Percentiles rank a stretch among this genome's conserved stretches.
Conservation (phyloP, 1,139 yeast species). For the Pichia sp. region DNA sequence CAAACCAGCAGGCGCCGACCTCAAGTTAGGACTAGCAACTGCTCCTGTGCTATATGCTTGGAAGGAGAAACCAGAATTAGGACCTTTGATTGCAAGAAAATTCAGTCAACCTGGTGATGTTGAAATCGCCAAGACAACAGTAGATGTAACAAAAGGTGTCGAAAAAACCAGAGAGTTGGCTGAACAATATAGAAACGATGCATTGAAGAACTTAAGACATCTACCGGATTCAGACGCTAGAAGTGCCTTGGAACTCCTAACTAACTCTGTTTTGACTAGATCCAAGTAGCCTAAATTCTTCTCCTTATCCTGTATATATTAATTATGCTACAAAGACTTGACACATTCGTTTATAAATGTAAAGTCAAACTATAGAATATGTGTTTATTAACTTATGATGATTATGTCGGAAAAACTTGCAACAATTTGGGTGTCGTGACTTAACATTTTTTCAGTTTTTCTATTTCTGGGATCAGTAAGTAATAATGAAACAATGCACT, state of each 20-base stretch:
- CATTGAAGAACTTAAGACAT: slow-evolving; percentile 62
- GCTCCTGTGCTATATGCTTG: slow-evolving; percentile 96
- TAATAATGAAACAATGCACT: too few species aligned
- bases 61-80: slow-evolving; percentile 81
- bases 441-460: neutral
- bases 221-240: slow-evolving; percentile 89
- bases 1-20: slow-evolving; percentile 93
- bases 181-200: slow-evolving; percentile 67
- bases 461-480: neutral
- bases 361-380: neutral
- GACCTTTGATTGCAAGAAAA: slow-evolving; percentile 77
- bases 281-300: slow-evolving; percentile 6
- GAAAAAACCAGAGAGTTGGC: slow-evolving; percentile 76
- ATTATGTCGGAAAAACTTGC: neutral
- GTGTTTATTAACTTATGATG: neutral
- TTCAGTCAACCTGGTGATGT: slow-evolving; percentile 81
- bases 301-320: neutral
- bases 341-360: neutral
- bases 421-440: neutral
- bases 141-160: slow-evolving; percentile 67
- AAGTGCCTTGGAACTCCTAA: slow-evolving; percentile 79
- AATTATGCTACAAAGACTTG: neutral
- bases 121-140: slow-evolving; percentile 71
- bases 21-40: slow-evolving; percentile 90
- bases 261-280: slow-evolving; percentile 81